Conservation (phyloP, 1,284 basidiomycete genomes). For the Rhodotorula sp. region DNA sequence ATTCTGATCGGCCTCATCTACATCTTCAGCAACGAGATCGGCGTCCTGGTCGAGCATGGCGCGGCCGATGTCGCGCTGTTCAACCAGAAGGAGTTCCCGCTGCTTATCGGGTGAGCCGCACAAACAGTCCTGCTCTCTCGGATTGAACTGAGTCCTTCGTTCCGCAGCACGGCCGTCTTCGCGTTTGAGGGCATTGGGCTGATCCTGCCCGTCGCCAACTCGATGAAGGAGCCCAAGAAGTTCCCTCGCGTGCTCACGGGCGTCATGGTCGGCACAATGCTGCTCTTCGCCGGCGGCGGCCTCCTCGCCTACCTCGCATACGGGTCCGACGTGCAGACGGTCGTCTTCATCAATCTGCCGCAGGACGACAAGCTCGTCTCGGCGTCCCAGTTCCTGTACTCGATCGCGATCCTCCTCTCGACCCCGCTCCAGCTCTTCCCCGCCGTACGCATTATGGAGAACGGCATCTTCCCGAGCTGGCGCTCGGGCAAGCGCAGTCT, state of each 20-base stretch:
- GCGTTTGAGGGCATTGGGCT: conserved; percentile 97
- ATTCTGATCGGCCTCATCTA: conserved; percentile 75
- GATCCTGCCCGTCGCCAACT: conserved; percentile 95
- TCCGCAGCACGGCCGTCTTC: conserved; percentile 84
- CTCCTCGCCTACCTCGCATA: conserved; percentile 85
- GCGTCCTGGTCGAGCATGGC: conserved; percentile 65
- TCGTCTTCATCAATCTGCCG: conserved; percentile 92
- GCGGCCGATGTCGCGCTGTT: conserved; percentile 83
- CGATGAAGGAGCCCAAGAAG: conserved; percentile 86
- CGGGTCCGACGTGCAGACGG: conserved; percentile 79
- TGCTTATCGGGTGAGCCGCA: conserved; percentile 77
- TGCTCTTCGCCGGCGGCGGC: conserved; percentile 89
- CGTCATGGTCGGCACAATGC: conserved; percentile 82
- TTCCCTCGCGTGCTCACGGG: conserved; percentile 86
- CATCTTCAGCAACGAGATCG: conserved; percentile 66
- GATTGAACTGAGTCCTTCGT: neutral
- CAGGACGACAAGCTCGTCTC: conserved; percentile 84
- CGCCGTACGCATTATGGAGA: conserved; percentile 94
- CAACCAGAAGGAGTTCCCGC: conserved; percentile 83
- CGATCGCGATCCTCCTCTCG: conserved; percentile 90
- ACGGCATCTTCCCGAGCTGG: conserved; percentile 73
- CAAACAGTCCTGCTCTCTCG: neutral
- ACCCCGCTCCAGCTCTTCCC: conserved; percentile 97
- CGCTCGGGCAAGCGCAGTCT: conserved; percentile 71
- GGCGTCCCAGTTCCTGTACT: conserved; percentile 64